A percentile compares a stretch with the other conserved stretches of the same genome.
These are phyloP conservation scores for Solanum chilense DNA, from an alignment of 257 asterid genomes.

Conservation along the genomic window DNA sequence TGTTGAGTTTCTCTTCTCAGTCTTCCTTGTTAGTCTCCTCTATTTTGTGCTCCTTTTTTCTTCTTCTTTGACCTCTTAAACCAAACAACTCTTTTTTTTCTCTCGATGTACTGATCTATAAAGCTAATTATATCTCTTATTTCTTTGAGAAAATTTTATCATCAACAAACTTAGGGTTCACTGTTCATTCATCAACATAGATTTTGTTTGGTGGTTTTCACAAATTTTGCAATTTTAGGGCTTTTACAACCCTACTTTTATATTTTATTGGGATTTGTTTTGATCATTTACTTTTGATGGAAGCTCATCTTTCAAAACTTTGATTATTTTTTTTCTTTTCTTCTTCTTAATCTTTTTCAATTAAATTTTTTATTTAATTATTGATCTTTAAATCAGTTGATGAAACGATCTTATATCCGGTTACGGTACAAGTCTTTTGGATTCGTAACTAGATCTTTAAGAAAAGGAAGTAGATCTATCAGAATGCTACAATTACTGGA, in stretches of 20 bases:
- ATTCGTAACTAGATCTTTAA: neutral
- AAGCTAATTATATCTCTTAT: neutral
- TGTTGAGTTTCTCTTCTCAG: conserved; percentile 26
- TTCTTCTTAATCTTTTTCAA: neutral
- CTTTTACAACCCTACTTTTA: neutral
- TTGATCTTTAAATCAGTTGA: neutral
- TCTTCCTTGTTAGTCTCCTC: conserved; percentile 8
- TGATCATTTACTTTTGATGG: neutral
- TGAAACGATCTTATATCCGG: conserved; percentile 25
- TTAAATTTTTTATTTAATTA: neutral
- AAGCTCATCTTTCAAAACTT: neutral
- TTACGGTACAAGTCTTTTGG: neutral
- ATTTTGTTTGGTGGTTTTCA: neutral
- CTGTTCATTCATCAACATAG: neutral
- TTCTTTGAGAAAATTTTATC: neutral
- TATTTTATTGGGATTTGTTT: neutral
- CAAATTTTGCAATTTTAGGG: neutral
- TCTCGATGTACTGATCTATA: neutral
- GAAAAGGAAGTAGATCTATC: neutral
- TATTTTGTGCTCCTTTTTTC: conserved; percentile 7
- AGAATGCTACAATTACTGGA: neutral
- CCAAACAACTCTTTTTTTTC: neutral
- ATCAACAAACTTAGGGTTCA: neutral
- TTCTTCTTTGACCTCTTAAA: neutral
- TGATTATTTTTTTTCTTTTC: neutral